phyloP scores from a whole-genome alignment of 176 grass and related monocot species.

The Carex parvula region DNA sequence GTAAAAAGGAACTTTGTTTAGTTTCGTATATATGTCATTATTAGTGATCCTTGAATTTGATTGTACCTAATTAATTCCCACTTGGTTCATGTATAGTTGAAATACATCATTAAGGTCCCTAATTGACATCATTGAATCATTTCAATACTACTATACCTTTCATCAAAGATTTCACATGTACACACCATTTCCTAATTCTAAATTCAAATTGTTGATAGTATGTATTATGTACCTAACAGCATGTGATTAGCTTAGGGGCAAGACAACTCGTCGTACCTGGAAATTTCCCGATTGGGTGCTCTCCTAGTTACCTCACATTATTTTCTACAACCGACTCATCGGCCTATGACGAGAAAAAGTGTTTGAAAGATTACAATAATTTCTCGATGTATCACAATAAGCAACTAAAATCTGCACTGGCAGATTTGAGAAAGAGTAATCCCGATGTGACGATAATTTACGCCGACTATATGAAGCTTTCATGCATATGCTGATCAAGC shows the following conservation, averaged over 20 bases:
- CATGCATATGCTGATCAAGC: conserved; percentile 58
- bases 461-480: conserved; percentile 82
- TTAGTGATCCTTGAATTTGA: neutral
- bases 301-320: conserved; percentile 76
- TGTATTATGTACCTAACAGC: conserved; percentile 28
- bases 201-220: neutral
- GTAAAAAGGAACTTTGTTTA: neutral
- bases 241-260: conserved; percentile 59
- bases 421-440: conserved; percentile 40
- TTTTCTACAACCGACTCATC: conserved; percentile 30
- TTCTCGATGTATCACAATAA: conserved; percentile 70
- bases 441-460: conserved; percentile 51
- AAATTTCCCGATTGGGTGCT: conserved; percentile 84
- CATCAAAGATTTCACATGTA: neutral
- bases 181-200: neutral
- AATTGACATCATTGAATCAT: neutral
- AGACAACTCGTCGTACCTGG: conserved; percentile 62
- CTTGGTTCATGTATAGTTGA: neutral
- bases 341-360: conserved; percentile 47
- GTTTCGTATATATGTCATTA: neutral
- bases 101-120: neutral
- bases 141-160: neutral
- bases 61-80: neutral
- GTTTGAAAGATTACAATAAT: conserved; percentile 70
- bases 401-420: conserved; percentile 46